phyloP scores from a whole-genome alignment of 2,329 filamentous ascomycete genomes.

The Neonectria sp. region DNA sequence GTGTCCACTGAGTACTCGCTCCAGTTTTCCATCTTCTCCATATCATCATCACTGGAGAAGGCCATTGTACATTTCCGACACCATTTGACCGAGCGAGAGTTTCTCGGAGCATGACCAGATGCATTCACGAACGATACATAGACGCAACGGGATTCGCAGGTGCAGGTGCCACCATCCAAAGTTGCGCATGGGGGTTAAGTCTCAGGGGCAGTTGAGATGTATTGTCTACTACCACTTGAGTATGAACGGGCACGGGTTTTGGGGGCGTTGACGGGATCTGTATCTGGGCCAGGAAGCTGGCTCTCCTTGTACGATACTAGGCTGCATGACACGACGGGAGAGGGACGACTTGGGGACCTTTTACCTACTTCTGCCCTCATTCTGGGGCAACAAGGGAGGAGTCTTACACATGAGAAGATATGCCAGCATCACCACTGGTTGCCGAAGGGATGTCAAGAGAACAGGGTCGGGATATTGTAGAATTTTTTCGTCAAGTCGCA shows the following conservation, averaged over 20 bases:
- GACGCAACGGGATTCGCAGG: constrained; percentile 37
- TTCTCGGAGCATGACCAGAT: constrained; percentile 39
- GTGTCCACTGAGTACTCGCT: constrained; percentile 15
- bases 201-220: constrained; percentile 38
- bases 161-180: constrained; percentile 41
- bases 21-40: constrained; percentile 33
- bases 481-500: constrained; percentile 44
- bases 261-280: constrained; percentile 49
- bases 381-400: constrained; percentile 8
- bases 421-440: constrained; percentile 22
- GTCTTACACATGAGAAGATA: constrained; percentile 23
- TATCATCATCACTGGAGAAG: constrained; percentile 38
- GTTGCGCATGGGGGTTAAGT: constrained; percentile 37
- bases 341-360: constrained; percentile 21
- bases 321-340: constrained; percentile 44
- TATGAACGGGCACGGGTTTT: constrained; percentile 48
- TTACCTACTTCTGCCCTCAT: background rate
- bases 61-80: constrained; percentile 47
- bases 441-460: constrained; percentile 30
- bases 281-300: constrained; percentile 44
- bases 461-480: constrained; percentile 39
- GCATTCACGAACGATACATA: constrained; percentile 43
- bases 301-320: constrained; percentile 51
- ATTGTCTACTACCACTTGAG: constrained; percentile 46
- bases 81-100: constrained; percentile 42